These are phyloP conservation scores for Umbelopsis isabellina DNA, from an alignment of 192 early-diverging fungal genomes.

Conservation along the genomic window DNA sequence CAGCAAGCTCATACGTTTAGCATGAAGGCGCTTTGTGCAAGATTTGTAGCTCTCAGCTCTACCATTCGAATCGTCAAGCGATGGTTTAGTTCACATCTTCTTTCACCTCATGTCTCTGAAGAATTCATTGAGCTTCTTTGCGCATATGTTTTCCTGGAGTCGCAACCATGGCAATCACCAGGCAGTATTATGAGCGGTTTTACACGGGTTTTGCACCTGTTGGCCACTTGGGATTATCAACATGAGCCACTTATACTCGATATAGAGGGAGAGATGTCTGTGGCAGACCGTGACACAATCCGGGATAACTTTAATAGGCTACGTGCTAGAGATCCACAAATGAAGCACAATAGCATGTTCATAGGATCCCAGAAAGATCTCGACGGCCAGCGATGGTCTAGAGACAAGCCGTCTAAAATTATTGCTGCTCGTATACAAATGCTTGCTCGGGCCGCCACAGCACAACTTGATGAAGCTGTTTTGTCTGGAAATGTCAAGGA, in stretches of 20 bases:
- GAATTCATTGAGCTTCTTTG: slow-evolving; percentile 81
- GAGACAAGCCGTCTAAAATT: slow-evolving; percentile 54
- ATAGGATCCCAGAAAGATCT: slow-evolving; percentile 69
- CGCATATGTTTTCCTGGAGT: slow-evolving; percentile 70
- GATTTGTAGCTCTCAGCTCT: slow-evolving; percentile 72
- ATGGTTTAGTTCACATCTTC: slow-evolving; percentile 85
- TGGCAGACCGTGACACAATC: slow-evolving; percentile 46
- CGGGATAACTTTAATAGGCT: slow-evolving; percentile 61
- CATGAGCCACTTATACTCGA: slow-evolving; percentile 81
- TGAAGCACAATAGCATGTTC: slow-evolving; percentile 60
- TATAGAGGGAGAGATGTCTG: slow-evolving; percentile 64
- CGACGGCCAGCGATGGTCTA: slow-evolving; percentile 62
- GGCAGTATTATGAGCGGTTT: slow-evolving; percentile 74
- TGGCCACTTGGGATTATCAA: slow-evolving; percentile 78
- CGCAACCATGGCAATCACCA: slow-evolving; percentile 62
- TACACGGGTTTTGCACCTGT: slow-evolving; percentile 70
- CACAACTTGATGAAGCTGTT: slow-evolving; percentile 50
- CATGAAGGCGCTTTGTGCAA: slow-evolving; percentile 77
- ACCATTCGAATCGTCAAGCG: slow-evolving; percentile 89
- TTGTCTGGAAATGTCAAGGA: slow-evolving; percentile 39
- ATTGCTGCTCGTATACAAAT: slow-evolving; percentile 63
- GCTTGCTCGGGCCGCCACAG: slow-evolving; percentile 69
- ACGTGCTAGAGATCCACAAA: slow-evolving; percentile 43
- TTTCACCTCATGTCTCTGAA: slow-evolving; percentile 69
- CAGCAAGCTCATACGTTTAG: slow-evolving; percentile 61